Conservation (phyloP, 495 filamentous ascomycete genomes). For the Pseudevernia furfuracea region DNA sequence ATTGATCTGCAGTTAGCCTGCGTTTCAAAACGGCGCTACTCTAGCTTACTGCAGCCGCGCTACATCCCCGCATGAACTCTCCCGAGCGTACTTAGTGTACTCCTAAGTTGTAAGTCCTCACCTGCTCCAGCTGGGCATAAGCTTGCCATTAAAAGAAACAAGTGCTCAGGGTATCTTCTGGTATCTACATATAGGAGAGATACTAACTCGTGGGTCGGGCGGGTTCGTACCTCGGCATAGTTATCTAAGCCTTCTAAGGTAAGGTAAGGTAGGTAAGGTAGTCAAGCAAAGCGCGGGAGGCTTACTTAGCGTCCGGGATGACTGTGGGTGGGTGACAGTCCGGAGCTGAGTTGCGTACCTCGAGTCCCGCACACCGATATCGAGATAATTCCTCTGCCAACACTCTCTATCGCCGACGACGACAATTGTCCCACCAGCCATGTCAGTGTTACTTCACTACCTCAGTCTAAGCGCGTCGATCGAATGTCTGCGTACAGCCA, state of each 20-base stretch:
- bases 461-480: not conserved
- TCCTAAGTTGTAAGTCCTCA: too few species aligned
- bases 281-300: too few species aligned
- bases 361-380: not conserved
- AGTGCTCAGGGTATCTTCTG: not conserved
- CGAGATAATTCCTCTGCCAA: not conserved
- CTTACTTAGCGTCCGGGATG: too few species aligned
- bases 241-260: too few species aligned
- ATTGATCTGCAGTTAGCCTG: not conserved
- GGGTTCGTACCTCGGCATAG: too few species aligned
- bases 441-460: not conserved
- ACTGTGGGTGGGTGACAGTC: too few species aligned
- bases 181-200: not conserved
- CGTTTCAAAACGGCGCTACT: slow-evolving; percentile 2
- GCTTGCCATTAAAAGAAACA: not conserved
- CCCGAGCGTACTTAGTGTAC: not conserved
- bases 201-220: not conserved
- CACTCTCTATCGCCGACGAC: not conserved
- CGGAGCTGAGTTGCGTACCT: too few species aligned
- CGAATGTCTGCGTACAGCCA: not conserved
- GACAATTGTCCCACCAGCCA: not conserved
- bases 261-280: too few species aligned
- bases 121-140: not conserved
- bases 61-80: not conserved
- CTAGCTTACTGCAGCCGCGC: not conserved